Evolutionary conservation across 2,329 filamentous ascomycete genomes (phyloP).

Genomic region (Coniochaeta pulveracea): DNA sequence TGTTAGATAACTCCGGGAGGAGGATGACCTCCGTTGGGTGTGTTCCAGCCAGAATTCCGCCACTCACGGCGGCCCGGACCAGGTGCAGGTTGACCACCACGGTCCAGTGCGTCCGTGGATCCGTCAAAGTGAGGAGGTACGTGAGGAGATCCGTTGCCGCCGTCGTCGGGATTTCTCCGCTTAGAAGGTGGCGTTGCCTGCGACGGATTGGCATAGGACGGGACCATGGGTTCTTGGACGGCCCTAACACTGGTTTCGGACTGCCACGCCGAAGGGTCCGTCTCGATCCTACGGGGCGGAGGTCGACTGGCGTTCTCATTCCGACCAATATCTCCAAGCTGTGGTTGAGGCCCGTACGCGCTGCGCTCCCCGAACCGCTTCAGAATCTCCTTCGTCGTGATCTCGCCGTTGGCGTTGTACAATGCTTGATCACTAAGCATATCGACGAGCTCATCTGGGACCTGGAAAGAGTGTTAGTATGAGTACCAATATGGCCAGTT

Average conservation of each 20-base stretch:
- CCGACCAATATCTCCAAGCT: slow-evolving; percentile 47
- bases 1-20: too few relatives aligned
- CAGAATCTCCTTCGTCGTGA: slow-evolving; percentile 94
- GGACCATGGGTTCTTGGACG: slow-evolving; percentile 47
- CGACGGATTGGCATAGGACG: slow-evolving; percentile 21
- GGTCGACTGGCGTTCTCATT: slow-evolving; percentile 45
- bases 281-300: slow-evolving; percentile 59
- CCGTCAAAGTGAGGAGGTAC: slow-evolving; percentile 31
- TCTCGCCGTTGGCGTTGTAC: slow-evolving; percentile 71
- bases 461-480: slow-evolving; percentile 39
- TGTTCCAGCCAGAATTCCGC: slow-evolving; percentile 45
- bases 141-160: slow-evolving; percentile 32
- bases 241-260: slow-evolving; percentile 77
- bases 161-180: slow-evolving; percentile 34
- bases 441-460: slow-evolving; percentile 82
- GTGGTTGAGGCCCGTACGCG: slow-evolving; percentile 33
- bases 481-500: too few relatives aligned
- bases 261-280: slow-evolving; percentile 75
- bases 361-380: slow-evolving; percentile 80
- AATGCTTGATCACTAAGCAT: slow-evolving; percentile 75
- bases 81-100: slow-evolving; percentile 23
- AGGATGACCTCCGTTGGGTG: slow-evolving; percentile 37
- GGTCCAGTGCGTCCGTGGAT: slow-evolving; percentile 26
- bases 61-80: slow-evolving; percentile 35
- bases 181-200: slow-evolving; percentile 38